These are phyloP conservation scores for Syzygium oleosum DNA, from an alignment of 345 rosid genomes.

Conservation along the genomic window DNA sequence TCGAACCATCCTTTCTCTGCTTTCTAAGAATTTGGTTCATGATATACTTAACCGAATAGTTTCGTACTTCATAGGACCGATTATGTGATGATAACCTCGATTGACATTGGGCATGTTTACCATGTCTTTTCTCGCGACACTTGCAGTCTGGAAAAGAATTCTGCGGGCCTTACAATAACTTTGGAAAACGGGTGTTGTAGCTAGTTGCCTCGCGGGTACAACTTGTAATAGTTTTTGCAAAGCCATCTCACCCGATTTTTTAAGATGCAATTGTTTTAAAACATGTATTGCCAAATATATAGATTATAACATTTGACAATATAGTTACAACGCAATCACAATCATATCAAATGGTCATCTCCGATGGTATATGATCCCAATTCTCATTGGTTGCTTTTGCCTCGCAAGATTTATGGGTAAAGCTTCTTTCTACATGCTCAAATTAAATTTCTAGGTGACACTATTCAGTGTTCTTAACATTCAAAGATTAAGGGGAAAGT, in stretches of 20 bases:
- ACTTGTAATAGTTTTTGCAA: background rate
- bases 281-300: background rate
- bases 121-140: background rate
- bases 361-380: background rate
- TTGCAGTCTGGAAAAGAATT: background rate
- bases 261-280: background rate
- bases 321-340: background rate
- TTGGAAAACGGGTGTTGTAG: background rate
- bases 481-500: background rate
- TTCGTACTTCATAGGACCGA: rapidly evolving
- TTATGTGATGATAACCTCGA: background rate
- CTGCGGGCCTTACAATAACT: background rate
- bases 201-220: background rate
- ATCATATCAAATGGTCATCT: background rate
- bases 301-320: background rate
- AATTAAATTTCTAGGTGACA: background rate
- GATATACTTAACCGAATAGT: background rate
- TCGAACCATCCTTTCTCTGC: background rate
- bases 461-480: background rate
- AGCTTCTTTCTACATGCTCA: background rate
- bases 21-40: rapidly evolving
- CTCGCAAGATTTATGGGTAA: rapidly evolving
- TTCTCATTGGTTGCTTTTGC: background rate
- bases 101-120: background rate
- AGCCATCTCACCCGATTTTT: background rate